Conservation (phyloP, 176 grass and related monocot genomes). For the Pontederia paniculata region DNA sequence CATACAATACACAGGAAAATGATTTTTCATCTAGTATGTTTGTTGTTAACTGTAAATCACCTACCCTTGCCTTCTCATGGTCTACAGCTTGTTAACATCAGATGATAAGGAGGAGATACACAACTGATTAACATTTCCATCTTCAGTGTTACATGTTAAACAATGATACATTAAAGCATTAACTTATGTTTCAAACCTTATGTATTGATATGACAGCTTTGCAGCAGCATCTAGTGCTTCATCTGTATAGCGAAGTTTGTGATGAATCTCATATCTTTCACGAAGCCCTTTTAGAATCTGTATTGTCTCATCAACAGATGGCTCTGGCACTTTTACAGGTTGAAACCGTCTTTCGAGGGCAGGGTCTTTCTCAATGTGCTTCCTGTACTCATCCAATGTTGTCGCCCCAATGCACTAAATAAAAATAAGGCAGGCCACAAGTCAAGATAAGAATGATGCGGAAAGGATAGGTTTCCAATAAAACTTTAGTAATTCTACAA, state of each 20-base stretch:
- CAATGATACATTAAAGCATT: neutral
- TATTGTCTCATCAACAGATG: constrained; percentile 97
- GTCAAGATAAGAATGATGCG: constrained; percentile 2
- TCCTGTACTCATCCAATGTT: constrained; percentile 92
- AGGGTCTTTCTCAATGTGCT: constrained; percentile 98
- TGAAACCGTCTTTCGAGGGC: constrained; percentile 93
- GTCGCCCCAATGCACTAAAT: constrained; percentile 96
- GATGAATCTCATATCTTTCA: constrained; percentile 92
- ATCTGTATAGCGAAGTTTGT: constrained; percentile 86
- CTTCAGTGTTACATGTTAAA: too few relatives aligned
- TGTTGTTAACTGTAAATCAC: too few relatives aligned
- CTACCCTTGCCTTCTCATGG: too few relatives aligned
- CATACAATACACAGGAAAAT: too few relatives aligned
- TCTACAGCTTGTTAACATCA: too few relatives aligned
- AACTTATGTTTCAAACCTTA: constrained; percentile 38
- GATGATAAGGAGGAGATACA: too few relatives aligned
- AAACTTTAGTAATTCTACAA: neutral
- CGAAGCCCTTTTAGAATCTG: constrained; percentile 89
- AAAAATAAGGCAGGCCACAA: neutral
- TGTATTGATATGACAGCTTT: constrained; percentile 87
- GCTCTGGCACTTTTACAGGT: constrained; percentile 94
- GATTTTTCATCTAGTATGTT: too few relatives aligned
- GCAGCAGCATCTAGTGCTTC: constrained; percentile 84
- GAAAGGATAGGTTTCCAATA: too few relatives aligned
- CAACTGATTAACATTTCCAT: too few relatives aligned